Conservation (phyloP, 768 basidiomycete species). For the Leccinum variicolor region DNA sequence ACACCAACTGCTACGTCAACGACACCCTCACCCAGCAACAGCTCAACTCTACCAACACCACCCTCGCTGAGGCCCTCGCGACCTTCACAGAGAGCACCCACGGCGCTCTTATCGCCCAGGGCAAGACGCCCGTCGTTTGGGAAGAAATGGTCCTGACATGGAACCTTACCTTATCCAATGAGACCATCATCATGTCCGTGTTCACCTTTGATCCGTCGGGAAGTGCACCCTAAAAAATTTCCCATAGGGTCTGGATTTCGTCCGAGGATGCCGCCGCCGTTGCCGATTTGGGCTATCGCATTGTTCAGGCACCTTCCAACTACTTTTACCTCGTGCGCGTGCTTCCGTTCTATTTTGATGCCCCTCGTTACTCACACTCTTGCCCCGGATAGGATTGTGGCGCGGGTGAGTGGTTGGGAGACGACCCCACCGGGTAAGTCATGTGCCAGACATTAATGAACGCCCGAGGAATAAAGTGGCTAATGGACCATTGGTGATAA, state of each 20-base stretch:
- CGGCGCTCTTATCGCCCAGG: conserved; percentile 44
- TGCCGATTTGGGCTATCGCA: conserved; percentile 36
- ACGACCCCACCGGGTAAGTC: conserved; percentile 29
- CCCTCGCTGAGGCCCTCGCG: conserved; percentile 61
- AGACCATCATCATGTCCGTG: conserved; percentile 40
- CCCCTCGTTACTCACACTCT: not conserved
- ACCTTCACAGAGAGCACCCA: conserved; percentile 62
- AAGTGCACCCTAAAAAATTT: not conserved
- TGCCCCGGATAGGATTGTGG: conserved; percentile 39
- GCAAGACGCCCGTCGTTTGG: conserved; percentile 83
- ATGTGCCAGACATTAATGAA: not conserved
- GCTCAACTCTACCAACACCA: conserved; percentile 47
- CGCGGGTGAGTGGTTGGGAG: conserved; percentile 45
- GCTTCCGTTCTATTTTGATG: not conserved
- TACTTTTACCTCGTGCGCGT: conserved; percentile 48
- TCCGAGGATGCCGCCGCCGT: conserved; percentile 39
- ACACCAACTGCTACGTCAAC: conserved; percentile 58
- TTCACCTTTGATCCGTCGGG: not conserved
- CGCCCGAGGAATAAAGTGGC: not conserved
- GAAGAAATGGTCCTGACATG: conserved; percentile 55
- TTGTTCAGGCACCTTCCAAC: conserved; percentile 48
- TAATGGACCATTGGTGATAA: not conserved
- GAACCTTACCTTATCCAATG: conserved; percentile 38
- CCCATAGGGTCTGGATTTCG: conserved; percentile 44
- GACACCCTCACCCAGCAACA: conserved; percentile 59